Base-by-base conservation (phyloP, 495 filamentous ascomycete genomes). In the Parathielavia hyrcaniae region DNA sequence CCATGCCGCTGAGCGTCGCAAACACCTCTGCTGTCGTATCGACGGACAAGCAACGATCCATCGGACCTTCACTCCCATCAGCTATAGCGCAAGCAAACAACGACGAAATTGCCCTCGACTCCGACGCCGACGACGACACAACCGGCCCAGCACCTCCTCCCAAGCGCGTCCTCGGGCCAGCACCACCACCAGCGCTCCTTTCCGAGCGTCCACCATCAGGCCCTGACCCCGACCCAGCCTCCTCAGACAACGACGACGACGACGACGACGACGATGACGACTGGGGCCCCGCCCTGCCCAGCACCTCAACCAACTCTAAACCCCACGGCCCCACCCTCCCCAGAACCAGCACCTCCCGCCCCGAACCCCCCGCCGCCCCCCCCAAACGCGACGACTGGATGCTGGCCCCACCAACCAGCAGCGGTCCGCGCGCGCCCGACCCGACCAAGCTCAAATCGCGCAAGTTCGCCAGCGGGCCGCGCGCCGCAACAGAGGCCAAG, bases 351-450 rank as follows among this genome's bases (percentile, higher is more conserved):
- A 43, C 64, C 19, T 51, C 64, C 16, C 53, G 68, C 0, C 12
- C 69, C 67, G 61, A 66, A 45, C 58, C 66, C 26, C 26, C 26
- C 34, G 45, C 64, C 14, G 69, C 71, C 6, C 65, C 73, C 7
- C 65, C 73, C 7, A 72, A 76, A 54, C 83, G 93, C 54, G 93
- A 95, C 73, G 84, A 89, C 64, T 98, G 93, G 93, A 98, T 98
- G 93, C 78, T 92, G 32, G 81, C 86, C 8, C 93, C 92, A 0
- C 93, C 93, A 0, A 81, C 81, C 5, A 71, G 78, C 26, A 81
- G 79, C 71, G 74, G 81, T 23, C 75, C 81, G 7, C 84, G 85
- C 41, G 83, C 87, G 52, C 64, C 71, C 0, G 92, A 97, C 70
- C 90, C 93, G 1, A 93, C 91, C 4, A 88, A 90, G 58, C 73